A percentile compares a stretch with the other conserved stretches of the same genome.
These are phyloP conservation scores for Colletotrichum musae DNA, from an alignment of 2,329 filamentous ascomycete species.

Conservation along the genomic window DNA sequence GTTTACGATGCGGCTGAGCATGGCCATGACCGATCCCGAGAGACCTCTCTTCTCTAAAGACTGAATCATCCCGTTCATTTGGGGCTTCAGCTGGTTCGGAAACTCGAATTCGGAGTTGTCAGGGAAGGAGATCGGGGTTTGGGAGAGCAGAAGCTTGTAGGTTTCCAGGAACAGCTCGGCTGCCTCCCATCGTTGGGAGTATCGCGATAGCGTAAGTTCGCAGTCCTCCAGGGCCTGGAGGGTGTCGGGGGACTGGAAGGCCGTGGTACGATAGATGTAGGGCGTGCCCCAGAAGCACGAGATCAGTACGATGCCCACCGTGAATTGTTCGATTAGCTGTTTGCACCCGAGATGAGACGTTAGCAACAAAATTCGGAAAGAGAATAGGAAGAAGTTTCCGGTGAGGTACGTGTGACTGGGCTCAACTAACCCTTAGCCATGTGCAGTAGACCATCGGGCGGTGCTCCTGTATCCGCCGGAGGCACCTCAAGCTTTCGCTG, in stretches of 20 bases:
- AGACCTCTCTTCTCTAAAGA: neutral
- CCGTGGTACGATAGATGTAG: slow-evolving; percentile 3
- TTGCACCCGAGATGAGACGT: neutral
- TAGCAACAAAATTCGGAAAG: neutral
- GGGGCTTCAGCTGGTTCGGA: slow-evolving; percentile 10
- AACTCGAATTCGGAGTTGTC: slow-evolving; percentile 21
- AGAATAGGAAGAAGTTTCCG: neutral
- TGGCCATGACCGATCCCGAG: neutral
- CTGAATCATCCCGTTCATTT: neutral
- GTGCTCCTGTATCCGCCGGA: slow-evolving; percentile 20
- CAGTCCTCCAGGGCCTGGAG: slow-evolving; percentile 18
- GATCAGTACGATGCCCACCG: slow-evolving; percentile 5
- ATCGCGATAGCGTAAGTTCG: slow-evolving; percentile 6
- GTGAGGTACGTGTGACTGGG: neutral
- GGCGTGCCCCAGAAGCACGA: slow-evolving; percentile 16
- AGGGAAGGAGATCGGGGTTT: slow-evolving; percentile 16
- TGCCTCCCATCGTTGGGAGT: neutral
- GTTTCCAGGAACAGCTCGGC: slow-evolving; percentile 1
- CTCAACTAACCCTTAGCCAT: neutral
- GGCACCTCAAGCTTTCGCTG: slow-evolving; percentile 13
- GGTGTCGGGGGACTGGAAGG: slow-evolving; percentile 12
- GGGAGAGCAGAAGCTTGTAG: neutral
- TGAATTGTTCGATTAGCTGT: slow-evolving; percentile 12
- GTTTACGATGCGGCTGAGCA: slow-evolving; percentile 1
- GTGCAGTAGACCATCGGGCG: slow-evolving; percentile 10